Evolutionary conservation across 306 rosid species (phyloP), one percentile per base, ranked within the genome.

Genomic region (Glycine tomentella): DNA sequence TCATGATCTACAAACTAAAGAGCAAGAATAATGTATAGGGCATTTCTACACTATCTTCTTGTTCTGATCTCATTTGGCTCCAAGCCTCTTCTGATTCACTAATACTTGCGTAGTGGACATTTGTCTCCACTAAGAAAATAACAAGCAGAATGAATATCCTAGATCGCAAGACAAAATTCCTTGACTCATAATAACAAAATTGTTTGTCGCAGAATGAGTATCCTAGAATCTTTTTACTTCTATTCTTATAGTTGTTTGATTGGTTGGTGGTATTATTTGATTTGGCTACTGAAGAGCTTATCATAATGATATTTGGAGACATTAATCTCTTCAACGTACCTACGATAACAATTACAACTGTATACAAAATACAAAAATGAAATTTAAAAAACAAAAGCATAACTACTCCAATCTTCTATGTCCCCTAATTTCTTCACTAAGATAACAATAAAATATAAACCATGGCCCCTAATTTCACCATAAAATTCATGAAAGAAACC

Each of bases 261-360:
- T 52, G 44, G 14, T 79, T 65, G 45, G 51, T 78, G 14, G 82
- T 16, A 72, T 25, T 25, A 34, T 36, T 66, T 81, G 69, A 52
- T 58, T 46, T 55, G 55, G 78, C 52, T 69, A 74, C 79, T 79
- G 77, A 58, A 73, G 55, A 79, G 79, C 31, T 25, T 25, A 67
- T 67, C 59, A n/a, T 53, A 53, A 46, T 25, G 75, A 83, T 75
- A 68, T 69, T 52, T 31, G 61, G 72, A 76, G 59, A 74, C 81
- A 64, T 9, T 72, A n/a, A 67, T 67, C 64, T 67, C 67, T 76
- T 40, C 33, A 40, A 15, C 64, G 65, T 34, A 64, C 64, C 62
- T 71, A 56, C 45, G 48, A 56, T 38, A 84, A 20, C 55, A 64
- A 85, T 78, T 90, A 87, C 92, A 92, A 57, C 79, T 84, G 76